Evolutionary conservation across 805 yeast genomes (phyloP).

Genomic region (Barnettozyma californica): DNA sequence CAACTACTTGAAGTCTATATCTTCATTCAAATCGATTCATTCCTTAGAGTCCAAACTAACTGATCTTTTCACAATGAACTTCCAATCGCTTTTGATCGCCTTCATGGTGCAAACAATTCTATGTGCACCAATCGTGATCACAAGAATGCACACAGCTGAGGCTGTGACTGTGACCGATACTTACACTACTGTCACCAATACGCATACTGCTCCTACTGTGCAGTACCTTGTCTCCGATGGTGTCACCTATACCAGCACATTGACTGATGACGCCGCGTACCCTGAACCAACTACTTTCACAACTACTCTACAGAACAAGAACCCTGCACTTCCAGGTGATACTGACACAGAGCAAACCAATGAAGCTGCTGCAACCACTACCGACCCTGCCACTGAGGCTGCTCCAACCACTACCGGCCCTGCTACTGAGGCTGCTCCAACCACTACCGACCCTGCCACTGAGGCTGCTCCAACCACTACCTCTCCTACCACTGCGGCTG

Average conservation of each 20-base stretch:
- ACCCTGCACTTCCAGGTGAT: slow-evolving; percentile 5
- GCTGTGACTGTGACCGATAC: slow-evolving; percentile 43
- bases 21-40: slow-evolving; percentile 1
- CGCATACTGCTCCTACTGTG: slow-evolving; percentile 37
- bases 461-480: slow-evolving; percentile 11
- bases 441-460: slow-evolving; percentile 6
- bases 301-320: slow-evolving; percentile 22
- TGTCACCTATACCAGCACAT: slow-evolving; percentile 33
- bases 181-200: slow-evolving; percentile 35
- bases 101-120: slow-evolving; percentile 24
- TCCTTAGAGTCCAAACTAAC: slow-evolving; percentile 6
- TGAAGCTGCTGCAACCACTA: slow-evolving; percentile 1
- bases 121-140: slow-evolving; percentile 38
- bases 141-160: slow-evolving; percentile 51
- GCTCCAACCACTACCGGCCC: too few relatives aligned
- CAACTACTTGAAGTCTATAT: slow-evolving; percentile 1
- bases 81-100: slow-evolving; percentile 7
- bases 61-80: slow-evolving; percentile 2
- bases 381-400: too few relatives aligned
- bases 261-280: slow-evolving; percentile 31
- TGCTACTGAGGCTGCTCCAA: too few relatives aligned
- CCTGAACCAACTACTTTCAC: slow-evolving; percentile 33
- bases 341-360: slow-evolving; percentile 10
- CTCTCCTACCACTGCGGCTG: background rate
- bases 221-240: slow-evolving; percentile 33